Percentiles rank a stretch among this genome's conserved stretches.
Conservation (phyloP, 805 yeast genomes). For the Nakazawaea molendinolei region DNA sequence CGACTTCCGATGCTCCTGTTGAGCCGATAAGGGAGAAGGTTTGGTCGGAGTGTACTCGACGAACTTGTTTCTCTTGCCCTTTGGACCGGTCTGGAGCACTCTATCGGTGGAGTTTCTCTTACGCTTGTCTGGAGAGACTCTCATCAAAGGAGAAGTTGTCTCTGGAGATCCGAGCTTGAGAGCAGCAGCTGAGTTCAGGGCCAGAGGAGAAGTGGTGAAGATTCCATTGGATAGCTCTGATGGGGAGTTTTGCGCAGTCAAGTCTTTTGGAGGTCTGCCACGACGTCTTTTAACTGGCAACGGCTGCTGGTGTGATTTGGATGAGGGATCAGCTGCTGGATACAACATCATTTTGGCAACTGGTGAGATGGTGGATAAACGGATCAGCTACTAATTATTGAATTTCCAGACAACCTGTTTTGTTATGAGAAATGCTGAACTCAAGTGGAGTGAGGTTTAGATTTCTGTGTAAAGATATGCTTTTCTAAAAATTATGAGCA, state of each 20-base stretch:
- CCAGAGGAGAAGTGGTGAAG: constrained; percentile 12
- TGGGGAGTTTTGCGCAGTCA: constrained; percentile 7
- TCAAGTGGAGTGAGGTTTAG: too few species aligned
- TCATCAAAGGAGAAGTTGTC: constrained; percentile 17
- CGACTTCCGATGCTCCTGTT: background rate
- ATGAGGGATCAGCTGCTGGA: constrained; percentile 1
- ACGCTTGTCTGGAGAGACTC: constrained; percentile 15
- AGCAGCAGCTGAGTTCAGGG: constrained; percentile 14
- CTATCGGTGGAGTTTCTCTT: constrained; percentile 1
- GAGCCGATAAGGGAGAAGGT: constrained; percentile 7
- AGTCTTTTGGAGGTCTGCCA: constrained; percentile 13
- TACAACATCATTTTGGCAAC: constrained; percentile 9
- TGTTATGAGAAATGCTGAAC: too few species aligned
- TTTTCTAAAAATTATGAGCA: too few species aligned
- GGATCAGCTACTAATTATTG: too few species aligned
- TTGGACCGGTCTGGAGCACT: constrained; percentile 5
- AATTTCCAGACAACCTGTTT: too few species aligned
- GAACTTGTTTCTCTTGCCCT: constrained; percentile 5
- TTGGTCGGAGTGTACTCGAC: constrained; percentile 8
- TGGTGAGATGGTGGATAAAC: too few species aligned
- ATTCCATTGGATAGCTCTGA: constrained; percentile 2
- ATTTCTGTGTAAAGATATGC: too few species aligned
- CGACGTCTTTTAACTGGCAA: constrained; percentile 12
- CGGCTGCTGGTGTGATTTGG: constrained; percentile 5
- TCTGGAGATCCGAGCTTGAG: constrained; percentile 15